Percentiles rank a stretch among this genome's conserved stretches.
Conservation (phyloP, 805 yeast genomes). For the Wickerhamomyces mucosus region DNA sequence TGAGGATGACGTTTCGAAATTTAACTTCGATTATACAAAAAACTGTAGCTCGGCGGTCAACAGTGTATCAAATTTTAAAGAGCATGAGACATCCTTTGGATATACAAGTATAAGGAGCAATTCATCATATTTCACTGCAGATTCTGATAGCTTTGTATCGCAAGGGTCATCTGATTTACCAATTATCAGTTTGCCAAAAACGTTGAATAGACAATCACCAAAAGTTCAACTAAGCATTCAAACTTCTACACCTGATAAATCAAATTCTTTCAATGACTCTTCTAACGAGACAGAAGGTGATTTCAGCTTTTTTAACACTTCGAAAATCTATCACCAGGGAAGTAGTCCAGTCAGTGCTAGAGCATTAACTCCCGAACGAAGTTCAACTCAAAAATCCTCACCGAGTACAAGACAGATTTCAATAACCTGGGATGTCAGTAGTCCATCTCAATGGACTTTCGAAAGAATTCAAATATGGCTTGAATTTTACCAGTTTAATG, state of each 20-base stretch:
- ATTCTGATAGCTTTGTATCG: no score
- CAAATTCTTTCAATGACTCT: background rate
- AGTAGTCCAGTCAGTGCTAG: conserved; percentile 6
- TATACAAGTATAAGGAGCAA: no score
- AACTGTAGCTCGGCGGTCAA: no score
- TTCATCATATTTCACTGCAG: no score
- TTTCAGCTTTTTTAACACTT: conserved; percentile 19
- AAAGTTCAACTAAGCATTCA: conserved; percentile 3
- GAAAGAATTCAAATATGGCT: conserved; percentile 65
- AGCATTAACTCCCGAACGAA: conserved; percentile 2
- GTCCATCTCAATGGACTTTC: conserved; percentile 61
- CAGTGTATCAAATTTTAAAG: no score
- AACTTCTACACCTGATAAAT: conserved; percentile 9
- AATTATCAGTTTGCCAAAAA: no score
- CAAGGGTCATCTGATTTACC: no score
- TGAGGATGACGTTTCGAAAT: background rate
- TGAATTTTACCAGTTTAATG: conserved; percentile 55
- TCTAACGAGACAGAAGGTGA: conserved; percentile 8
- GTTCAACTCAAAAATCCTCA: conserved; percentile 5
- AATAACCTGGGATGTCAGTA: conserved; percentile 39
- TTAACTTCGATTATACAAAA: no score
- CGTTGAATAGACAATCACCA: background rate
- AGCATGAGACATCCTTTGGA: no score
- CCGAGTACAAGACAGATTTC: conserved; percentile 19
- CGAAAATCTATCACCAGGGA: conserved; percentile 6